Evolutionary conservation across 2,329 filamentous ascomycete genomes (phyloP), one percentile per base, ranked within the genome.

Genomic region (Botrytis elliptica): DNA sequence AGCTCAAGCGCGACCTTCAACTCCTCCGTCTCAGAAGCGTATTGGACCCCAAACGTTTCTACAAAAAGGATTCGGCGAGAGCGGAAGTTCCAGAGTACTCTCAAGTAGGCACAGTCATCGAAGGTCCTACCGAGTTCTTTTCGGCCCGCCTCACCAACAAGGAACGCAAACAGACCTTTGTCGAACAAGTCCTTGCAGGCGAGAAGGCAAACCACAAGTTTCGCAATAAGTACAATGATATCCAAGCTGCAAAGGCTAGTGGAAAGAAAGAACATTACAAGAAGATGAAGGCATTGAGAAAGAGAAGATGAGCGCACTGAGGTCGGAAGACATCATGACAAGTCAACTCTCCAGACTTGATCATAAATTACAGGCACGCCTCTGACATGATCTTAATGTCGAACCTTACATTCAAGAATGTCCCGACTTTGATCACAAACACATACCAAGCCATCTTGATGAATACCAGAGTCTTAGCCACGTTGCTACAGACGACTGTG

Each of bases 241-340:
- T 98, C 68, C 94, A 98, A 81, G 86, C 86, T 69, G 87, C 88
- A 75, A 98, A 97, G 84, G 89, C 88, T 38, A 97, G 93, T 79
- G 96, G 96, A 70, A 97, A 94, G 85, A 98, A 95, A 84, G 90
- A 88, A 0, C 92, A 93, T 79, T 98, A 98, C 86, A 95, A 95
- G 81, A 91, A 91, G 73, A 83, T 97, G 77, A 89, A 92, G 80
- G 89, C 75, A 42, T 71, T 77, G 59, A 75, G 79, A 71, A 76
- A 77, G 64, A 73, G 77, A 73, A 64, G 73, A 22, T 76, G 73
- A 36, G 75, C 62, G 33, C 46, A 29, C 46, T 59, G 38, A 55
- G 22, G 57, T 70, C 71, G 59, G 59, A 71, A 46, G 33, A 55
- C 42, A 38, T 42, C 55, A 25, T 55, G 33, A 73, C 40, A n/a